Percentiles rank a stretch among this genome's conserved stretches.
Conservation (phyloP, 169 alveolate genomes). For the Cryptosporidium viatorum region DNA sequence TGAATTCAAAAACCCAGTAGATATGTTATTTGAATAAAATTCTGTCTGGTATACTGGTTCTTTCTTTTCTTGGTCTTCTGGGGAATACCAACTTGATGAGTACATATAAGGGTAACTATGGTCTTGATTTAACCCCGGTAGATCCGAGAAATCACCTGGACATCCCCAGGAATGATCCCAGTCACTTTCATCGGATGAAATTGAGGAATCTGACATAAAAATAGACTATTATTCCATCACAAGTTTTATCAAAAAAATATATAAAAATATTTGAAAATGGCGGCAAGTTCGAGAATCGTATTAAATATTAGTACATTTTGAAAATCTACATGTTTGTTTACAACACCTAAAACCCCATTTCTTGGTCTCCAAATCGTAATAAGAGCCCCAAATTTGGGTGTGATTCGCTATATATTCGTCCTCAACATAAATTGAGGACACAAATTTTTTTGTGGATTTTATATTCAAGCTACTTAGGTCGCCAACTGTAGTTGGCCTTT, state of each 20-base stretch:
- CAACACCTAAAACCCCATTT: conserved; percentile 93
- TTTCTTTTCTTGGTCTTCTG: conserved; percentile 33
- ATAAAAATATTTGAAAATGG: conserved; percentile 4
- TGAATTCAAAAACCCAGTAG: conserved; percentile 25
- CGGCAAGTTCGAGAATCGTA: conserved; percentile 1
- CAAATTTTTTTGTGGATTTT: conserved; percentile 6
- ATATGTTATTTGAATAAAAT: neutral
- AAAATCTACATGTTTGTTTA: conserved; percentile 60
- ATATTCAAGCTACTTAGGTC: neutral
- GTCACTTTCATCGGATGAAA: conserved; percentile 68
- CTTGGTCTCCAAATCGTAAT: conserved; percentile 81
- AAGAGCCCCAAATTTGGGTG: conserved; percentile 89
- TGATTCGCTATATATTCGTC: conserved; percentile 85
- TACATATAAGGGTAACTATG: conserved; percentile 2
- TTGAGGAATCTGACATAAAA: conserved; percentile 64
- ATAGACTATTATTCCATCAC: conserved; percentile 17
- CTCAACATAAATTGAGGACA: conserved; percentile 83
- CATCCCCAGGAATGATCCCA: conserved; percentile 63
- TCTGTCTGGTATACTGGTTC: conserved; percentile 21
- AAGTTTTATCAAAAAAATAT: neutral
- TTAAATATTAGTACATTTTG: conserved; percentile 11
- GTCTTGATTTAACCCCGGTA: conserved; percentile 28
- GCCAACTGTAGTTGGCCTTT: conserved; percentile 1
- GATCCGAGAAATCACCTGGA: conserved; percentile 29
- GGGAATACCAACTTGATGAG: conserved; percentile 38